Evolutionary conservation across 176 grass and related monocot genomes (phyloP), one percentile per base, ranked within the genome.

Genomic region (Musa troglodytarum): DNA sequence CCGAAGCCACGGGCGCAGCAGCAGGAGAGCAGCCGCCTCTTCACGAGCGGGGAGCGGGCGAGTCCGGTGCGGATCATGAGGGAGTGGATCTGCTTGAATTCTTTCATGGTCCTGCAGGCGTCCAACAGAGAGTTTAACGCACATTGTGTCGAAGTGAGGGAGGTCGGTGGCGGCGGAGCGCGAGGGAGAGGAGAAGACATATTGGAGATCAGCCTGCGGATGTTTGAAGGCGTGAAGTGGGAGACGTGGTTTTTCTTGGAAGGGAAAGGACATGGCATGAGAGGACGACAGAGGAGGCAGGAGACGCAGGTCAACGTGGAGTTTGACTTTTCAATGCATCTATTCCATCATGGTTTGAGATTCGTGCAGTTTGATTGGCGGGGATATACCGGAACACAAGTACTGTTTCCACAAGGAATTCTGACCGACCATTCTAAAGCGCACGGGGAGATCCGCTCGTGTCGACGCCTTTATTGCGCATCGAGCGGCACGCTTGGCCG

Each of bases 71-170:
- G 85, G 76, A 87, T 80, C 64, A 74, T 50, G 15, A 82, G 68
- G 49, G 80, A 82, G 54, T 87, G 80, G 64, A 83, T 83, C 62
- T 81, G 80, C 63, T 79, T 87, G 75, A 87, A 75, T 53, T 87
- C 80, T 29, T 62, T 82, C 80, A 79, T 87, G 17, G 76, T 79
- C 20, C 51, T 87, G 85, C 85, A 83, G 28, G 68, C 52, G 11
- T 6, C 73, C 43, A 87, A 76, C 11, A 81, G 73, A 73, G 73
- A 65, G 25, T 14, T 73, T 11, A 80, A 22, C 71, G 72, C 54
- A 49, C 20, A 17, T 29, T 49, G 13, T 69, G 49, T 16, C 75
- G 71, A 64, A 21, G 79, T 9, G 66, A 49, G 74, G 74, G 56
- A 68, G 43, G 55, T 13, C 63, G 56, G 82, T 53, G 22, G 58